phyloP scores from a whole-genome alignment of 2,329 filamentous ascomycete species.

The Xylaria sp. region DNA sequence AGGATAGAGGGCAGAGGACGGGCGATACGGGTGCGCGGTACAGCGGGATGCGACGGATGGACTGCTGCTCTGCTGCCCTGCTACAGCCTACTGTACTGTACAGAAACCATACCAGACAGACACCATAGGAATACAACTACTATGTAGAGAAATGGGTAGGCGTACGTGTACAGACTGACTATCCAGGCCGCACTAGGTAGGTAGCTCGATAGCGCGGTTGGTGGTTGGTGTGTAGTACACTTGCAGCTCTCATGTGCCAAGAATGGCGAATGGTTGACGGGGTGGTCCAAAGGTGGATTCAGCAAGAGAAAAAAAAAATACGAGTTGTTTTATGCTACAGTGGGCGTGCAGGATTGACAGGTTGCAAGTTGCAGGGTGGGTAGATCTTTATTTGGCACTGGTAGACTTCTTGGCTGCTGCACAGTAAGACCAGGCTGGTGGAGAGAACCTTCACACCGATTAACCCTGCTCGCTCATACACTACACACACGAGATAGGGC shows the following conservation, averaged over 20 bases:
- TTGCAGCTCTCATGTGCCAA: constrained; percentile 19
- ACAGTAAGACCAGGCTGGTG: constrained; percentile 21
- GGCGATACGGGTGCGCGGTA: neutral
- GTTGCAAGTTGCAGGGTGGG: constrained; percentile 17
- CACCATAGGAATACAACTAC: neutral
- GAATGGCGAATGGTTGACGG: constrained; percentile 18
- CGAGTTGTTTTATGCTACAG: constrained; percentile 25
- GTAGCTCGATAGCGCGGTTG: neutral
- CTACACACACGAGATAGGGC: constrained; percentile 9
- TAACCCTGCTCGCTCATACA: neutral
- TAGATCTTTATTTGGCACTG: constrained; percentile 33
- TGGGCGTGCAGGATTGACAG: constrained; percentile 26
- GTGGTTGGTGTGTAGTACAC: neutral
- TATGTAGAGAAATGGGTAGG: neutral
- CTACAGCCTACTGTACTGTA: neutral
- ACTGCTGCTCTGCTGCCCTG: too few species aligned
- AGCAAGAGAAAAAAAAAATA: constrained; percentile 22
- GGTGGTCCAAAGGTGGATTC: constrained; percentile 21
- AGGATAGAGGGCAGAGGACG: neutral
- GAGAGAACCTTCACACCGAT: neutral
- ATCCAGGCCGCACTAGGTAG: neutral
- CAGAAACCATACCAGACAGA: neutral
- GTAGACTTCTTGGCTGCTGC: constrained; percentile 5
- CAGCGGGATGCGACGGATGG: constrained; percentile 2
- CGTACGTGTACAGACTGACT: constrained; percentile 1